Evolutionary conservation across 495 filamentous ascomycete genomes (phyloP).

Genomic region (Penicillium atrosanguineum): DNA sequence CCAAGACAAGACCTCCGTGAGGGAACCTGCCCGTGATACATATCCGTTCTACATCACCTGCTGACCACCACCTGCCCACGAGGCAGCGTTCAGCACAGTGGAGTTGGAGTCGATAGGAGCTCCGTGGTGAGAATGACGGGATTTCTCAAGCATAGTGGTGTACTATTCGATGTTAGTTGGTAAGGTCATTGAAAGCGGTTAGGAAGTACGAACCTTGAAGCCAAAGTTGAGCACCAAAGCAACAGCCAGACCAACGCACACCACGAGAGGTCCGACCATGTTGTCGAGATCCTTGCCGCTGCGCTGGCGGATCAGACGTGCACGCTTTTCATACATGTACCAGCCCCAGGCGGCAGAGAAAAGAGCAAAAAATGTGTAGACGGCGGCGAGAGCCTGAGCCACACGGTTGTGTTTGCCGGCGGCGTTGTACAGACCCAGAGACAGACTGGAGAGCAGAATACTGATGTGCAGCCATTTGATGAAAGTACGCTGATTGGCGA

Average conservation of each 20-base stretch:
- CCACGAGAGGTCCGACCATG: constrained; percentile 74
- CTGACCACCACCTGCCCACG: constrained; percentile 22
- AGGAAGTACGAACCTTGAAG: constrained; percentile 56
- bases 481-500: constrained; percentile 96
- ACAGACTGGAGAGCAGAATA: constrained; percentile 77
- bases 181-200: background rate
- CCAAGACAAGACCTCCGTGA: background rate
- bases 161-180: constrained; percentile 31
- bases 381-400: constrained; percentile 70
- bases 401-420: constrained; percentile 68
- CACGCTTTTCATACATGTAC: constrained; percentile 71
- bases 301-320: constrained; percentile 73
- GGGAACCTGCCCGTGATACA: background rate
- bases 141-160: constrained; percentile 29
- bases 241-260: constrained; percentile 74
- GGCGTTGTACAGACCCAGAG: constrained; percentile 83
- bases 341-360: constrained; percentile 88
- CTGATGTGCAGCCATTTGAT: constrained; percentile 97
- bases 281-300: constrained; percentile 94
- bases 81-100: constrained; percentile 7
- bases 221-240: constrained; percentile 85
- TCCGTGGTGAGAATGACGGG: constrained; percentile 13
- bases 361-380: constrained; percentile 77
- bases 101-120: constrained; percentile 14
- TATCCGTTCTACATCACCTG: constrained; percentile 18